These are phyloP conservation scores for Cryptococcus sp. DNA, from an alignment of 1,284 basidiomycete species.

Conservation along the genomic window DNA sequence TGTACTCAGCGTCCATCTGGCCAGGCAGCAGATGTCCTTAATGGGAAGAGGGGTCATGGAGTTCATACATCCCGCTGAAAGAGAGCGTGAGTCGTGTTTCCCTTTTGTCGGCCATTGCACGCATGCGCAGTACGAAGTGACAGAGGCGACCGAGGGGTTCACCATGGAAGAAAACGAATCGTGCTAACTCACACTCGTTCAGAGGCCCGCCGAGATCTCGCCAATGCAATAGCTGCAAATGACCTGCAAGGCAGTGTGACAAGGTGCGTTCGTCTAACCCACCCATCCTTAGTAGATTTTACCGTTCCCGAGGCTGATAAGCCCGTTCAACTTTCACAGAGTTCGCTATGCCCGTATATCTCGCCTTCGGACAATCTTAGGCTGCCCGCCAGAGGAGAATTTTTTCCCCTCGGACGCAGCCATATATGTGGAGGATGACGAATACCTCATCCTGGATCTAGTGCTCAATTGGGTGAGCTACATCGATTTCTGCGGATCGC, in stretches of 20 bases:
- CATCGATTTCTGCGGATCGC: background rate
- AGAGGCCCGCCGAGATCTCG: slow-evolving; percentile 71
- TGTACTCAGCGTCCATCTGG: slow-evolving; percentile 73
- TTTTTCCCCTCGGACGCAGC: slow-evolving; percentile 59
- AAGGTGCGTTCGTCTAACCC: slow-evolving; percentile 59
- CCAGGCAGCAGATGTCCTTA: slow-evolving; percentile 66
- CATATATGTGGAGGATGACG: slow-evolving; percentile 68
- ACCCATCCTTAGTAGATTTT: no score
- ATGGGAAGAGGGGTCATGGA: slow-evolving; percentile 75
- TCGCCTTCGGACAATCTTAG: slow-evolving; percentile 55
- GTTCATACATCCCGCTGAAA: slow-evolving; percentile 89
- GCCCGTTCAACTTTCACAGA: slow-evolving; percentile 32
- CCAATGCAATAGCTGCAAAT: slow-evolving; percentile 72
- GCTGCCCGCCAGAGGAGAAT: slow-evolving; percentile 50
- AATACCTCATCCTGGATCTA: slow-evolving; percentile 87
- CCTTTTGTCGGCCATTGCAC: background rate
- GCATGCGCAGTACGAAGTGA: background rate
- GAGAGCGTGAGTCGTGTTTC: slow-evolving; percentile 58
- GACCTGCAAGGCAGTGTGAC: slow-evolving; percentile 90
- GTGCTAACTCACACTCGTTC: background rate
- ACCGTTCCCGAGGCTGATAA: background rate
- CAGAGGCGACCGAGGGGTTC: background rate
- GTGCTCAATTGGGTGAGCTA: slow-evolving; percentile 80
- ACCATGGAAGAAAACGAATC: no score
- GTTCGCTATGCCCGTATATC: slow-evolving; percentile 57